Conservation (phyloP, 805 yeast genomes). For the Candida orba region DNA sequence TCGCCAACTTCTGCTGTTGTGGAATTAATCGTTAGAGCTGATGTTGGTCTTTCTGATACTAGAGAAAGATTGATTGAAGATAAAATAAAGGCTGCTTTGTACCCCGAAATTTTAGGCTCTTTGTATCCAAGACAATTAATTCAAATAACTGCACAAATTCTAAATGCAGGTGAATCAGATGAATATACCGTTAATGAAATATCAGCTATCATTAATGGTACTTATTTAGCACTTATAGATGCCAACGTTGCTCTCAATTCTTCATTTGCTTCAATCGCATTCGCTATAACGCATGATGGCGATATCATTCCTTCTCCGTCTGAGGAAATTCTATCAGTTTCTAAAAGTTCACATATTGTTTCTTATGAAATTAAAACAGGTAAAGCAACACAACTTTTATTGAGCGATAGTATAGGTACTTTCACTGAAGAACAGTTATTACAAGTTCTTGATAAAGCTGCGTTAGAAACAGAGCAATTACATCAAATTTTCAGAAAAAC, state of each 20-base stretch:
- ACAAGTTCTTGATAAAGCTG: conserved; percentile 44
- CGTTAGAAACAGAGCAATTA: conserved; percentile 36
- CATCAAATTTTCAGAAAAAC: conserved; percentile 42
- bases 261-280: conserved; percentile 53
- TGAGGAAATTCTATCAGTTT: conserved; percentile 31
- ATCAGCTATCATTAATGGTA: conserved; percentile 48
- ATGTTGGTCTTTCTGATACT: conserved; percentile 63
- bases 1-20: conserved; percentile 69
- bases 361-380: conserved; percentile 51
- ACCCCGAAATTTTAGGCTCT: conserved; percentile 51
- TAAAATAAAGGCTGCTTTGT: conserved; percentile 53
- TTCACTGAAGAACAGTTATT: conserved; percentile 54
- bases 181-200: conserved; percentile 22
- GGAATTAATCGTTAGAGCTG: conserved; percentile 75
- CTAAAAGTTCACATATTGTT: conserved; percentile 58
- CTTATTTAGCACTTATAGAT: conserved; percentile 68
- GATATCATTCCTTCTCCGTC: conserved; percentile 39
- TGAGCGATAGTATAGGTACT: conserved; percentile 65
- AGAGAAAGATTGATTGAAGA: conserved; percentile 75
- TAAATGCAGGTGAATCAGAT: conserved; percentile 44
- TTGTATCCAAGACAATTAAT: conserved; percentile 74
- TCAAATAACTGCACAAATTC: conserved; percentile 59
- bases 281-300: conserved; percentile 31
- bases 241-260: conserved; percentile 65
- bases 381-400: conserved; percentile 47